Evolutionary conservation across 2,329 filamentous ascomycete genomes (phyloP), one percentile per base, ranked within the genome.

Genomic region (Pseudogymnoascus sp.): DNA sequence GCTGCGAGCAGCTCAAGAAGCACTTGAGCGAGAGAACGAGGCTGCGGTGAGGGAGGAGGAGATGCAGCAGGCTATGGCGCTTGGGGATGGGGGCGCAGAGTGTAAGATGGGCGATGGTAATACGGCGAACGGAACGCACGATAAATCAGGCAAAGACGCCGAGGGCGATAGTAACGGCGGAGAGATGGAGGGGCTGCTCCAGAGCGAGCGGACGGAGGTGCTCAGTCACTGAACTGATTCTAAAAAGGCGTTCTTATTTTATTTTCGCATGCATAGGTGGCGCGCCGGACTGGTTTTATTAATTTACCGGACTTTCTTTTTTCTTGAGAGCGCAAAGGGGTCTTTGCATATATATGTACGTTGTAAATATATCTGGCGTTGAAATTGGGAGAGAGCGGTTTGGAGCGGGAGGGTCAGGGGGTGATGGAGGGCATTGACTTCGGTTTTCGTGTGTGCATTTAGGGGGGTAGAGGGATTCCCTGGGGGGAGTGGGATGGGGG

Each of bases 21-120:
- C 71, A n/a, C 65, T 71, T 4, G 69, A 70, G 66, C 63, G 67
- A 3, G 71, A 72, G 62, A 72, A 73, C 56, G 71, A 72, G 46
- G 71, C 50, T 33, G 50, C 50, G 17, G 29, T 56, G 50, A 56
- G 50, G 11, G 50, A 56, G 17, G 46, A 53, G 26, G 50, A 56
- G 50, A 56, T 56, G 50, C 50, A 56, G 29, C n/a, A 56, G 10
- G 50, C 17, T 56, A 56, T 56, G 29, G 50, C 29, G n/a, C 29
- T 5, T 1, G 29, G 10, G 9, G 29, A 2, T 13, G 50, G 17
- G n/a, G 29, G 50, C 29, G 17, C 29, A 1, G 29, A 35, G 1
- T 56, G 26, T 56, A 56, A 56, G 50, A 33, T 56, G n/a, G 50
- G 29, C 6, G 50, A 56, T 0, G 11, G 17, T 56, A 56, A 33